Percentiles rank a stretch among this genome's conserved stretches.
Conservation (phyloP, 2,329 filamentous ascomycete species). For the Xylaria sp. region DNA sequence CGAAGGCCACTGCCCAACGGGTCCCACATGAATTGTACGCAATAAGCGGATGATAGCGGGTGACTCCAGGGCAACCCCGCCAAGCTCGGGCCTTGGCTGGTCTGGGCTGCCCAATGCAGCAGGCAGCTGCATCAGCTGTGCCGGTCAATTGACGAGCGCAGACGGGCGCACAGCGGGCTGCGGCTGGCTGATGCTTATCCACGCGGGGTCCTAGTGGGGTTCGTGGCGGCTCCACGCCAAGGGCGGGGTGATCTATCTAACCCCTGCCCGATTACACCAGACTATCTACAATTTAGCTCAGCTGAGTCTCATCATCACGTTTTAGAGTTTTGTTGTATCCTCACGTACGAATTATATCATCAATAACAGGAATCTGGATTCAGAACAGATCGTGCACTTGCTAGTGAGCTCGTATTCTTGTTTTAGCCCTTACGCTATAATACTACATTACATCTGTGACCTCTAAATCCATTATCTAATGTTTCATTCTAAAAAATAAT, state of each 20-base stretch:
- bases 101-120: constrained; percentile 20
- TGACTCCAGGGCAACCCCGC: constrained; percentile 14
- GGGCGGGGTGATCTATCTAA: constrained; percentile 8
- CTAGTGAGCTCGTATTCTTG: no score
- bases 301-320: neutral
- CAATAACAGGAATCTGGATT: neutral
- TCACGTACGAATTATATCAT: neutral
- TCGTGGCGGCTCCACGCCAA: constrained; percentile 3
- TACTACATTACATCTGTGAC: neutral
- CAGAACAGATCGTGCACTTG: no score
- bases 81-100: neutral
- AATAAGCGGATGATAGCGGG: constrained; percentile 9
- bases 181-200: constrained; percentile 20
- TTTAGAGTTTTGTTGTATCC: neutral
- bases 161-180: neutral
- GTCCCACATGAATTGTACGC: neutral
- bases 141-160: constrained; percentile 28
- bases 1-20: constrained; percentile 24
- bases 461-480: neutral
- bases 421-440: no score
- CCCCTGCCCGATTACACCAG: neutral
- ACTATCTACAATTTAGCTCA: neutral
- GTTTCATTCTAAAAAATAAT: no score
- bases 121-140: constrained; percentile 33
- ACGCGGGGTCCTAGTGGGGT: constrained; percentile 8